Evolutionary conservation across 1,284 basidiomycete species (phyloP), one percentile per base, ranked within the genome.

Genomic region (Austroboletus novae-zelandiae): DNA sequence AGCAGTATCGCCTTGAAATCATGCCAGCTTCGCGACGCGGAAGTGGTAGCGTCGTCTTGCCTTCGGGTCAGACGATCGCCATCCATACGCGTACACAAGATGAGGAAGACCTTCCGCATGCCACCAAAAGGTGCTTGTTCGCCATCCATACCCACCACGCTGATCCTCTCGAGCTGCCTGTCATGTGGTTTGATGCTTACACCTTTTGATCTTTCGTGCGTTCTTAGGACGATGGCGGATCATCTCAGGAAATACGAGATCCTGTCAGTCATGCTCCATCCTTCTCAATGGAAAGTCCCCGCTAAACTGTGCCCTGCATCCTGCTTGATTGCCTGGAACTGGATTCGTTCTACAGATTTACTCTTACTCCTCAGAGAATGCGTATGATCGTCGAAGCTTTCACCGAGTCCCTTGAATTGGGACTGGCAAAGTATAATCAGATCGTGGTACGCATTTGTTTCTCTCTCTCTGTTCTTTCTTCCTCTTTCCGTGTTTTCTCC

Each of bases 361-460:
- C 86, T 53, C 74, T 98, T 55, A 94, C 92, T 2, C 91, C 94
- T 14, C 93, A 94, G 70, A 75, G 94, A 57, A 96, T 97, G 93
- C 83, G 94, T 51, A 96, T 94, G 84, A 98, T 99, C 67, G 94
- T 95, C 27, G 89, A 97, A 64, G 89, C 94, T 2, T 97, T 99
- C 74, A 88, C 94, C 68, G 93, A 96, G 51, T 86, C 91, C 1
- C 80, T 99, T 23, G 93, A 97, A 63, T 72, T 82, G 18, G 96
- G 96, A 18, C 75, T 99, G 47, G 76, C 89, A 59, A 89, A 96
- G 72, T 75, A 79, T 31, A 83, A 83, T 15, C 91, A 98, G 74
- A 78, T 91, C 45, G 95, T 99, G 67, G 94, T 96, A 68, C 66
- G 93, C 84, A 53, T 20, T 36, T 13, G 9, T 31, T 34, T 15